Base-by-base conservation (phyloP, 768 basidiomycete species). In the Cantharellus cinnabarinus region DNA sequence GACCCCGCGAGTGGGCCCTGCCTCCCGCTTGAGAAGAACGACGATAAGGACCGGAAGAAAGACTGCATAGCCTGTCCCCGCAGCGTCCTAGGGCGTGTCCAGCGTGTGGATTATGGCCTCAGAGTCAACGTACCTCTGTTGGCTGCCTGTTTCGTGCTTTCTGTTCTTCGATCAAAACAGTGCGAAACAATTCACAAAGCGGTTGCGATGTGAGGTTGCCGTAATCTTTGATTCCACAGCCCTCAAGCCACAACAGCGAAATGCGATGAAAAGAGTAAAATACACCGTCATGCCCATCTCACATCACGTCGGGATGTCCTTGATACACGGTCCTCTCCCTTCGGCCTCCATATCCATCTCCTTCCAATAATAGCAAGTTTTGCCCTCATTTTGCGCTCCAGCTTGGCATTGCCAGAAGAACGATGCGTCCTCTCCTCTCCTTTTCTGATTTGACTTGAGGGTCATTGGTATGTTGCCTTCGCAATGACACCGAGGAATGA, bases 351-450 rank as follows among this genome's bases (percentile, higher is more conserved):
- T 77, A 67, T 88, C 79, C 78, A 89, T 74, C 3, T 81, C 72
- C 64, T 77, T 79, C 83, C 85, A 87, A 59, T 79, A 78, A 38
- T 76, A 75, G 63, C 87, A 89, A 0, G 83, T 84, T 67, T 86
- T 85, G 2, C 88, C 88, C 5, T 89, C 82, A 61, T 86, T 87
- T 68, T 87, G 84, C 20, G 82, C 82, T 0, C 83, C 84, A 1
- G 82, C 83, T 64, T 83, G 82, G 64, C 87, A 89, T 35, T 76
- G 72, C 83, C 83, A 89, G 82, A 86, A 89, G 65, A 87, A 88
- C 7, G 41, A 4, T 37, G 63, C 59, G 50, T 63, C 44, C 37
- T 59, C 56, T 61, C 44, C 57, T 34, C 44, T 40, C 51, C 56
- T n/a, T 50, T 41, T 37, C 51, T 1, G 29, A 20, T 38, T 57